A percentile compares a stretch with the other conserved stretches of the same genome.
phyloP scores from a whole-genome alignment of 331 rosid genomes.

The Malus hybrid region DNA sequence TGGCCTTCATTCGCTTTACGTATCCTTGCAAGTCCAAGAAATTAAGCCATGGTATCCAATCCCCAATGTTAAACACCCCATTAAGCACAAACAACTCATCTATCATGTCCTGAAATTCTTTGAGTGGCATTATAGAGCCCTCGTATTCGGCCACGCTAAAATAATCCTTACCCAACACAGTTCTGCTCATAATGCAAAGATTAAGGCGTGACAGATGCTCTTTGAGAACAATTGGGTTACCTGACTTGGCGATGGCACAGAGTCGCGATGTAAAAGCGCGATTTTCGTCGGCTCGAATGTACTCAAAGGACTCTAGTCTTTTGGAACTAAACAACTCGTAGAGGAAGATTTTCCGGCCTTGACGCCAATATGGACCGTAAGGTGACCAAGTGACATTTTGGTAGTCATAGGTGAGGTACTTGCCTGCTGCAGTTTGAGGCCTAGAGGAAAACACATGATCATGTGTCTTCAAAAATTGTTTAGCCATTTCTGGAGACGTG shows the following conservation, averaged over 20 bases:
- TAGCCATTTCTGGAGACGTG: conserved; percentile 3
- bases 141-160: neutral
- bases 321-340: conserved; percentile 5
- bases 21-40: conserved; percentile 18
- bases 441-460: conserved; percentile 14
- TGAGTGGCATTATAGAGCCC: neutral
- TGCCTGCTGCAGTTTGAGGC: conserved; percentile 7
- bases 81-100: conserved; percentile 5
- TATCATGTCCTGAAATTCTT: neutral
- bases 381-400: conserved; percentile 5
- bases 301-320: conserved; percentile 5
- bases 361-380: conserved; percentile 5
- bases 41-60: conserved; percentile 16
- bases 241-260: neutral
- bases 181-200: neutral
- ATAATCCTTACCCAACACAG: conserved; percentile 16
- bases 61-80: conserved; percentile 16
- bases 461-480: conserved; percentile 6
- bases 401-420: neutral
- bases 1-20: conserved; percentile 3
- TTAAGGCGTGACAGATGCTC: neutral
- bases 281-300: conserved; percentile 1
- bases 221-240: neutral
- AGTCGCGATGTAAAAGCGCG: neutral
- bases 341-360: neutral